A percentile compares a stretch with the other conserved stretches of the same genome.
These are phyloP conservation scores for Septoria linicola DNA, from an alignment of 2,329 filamentous ascomycete genomes.

Conservation along the genomic window DNA sequence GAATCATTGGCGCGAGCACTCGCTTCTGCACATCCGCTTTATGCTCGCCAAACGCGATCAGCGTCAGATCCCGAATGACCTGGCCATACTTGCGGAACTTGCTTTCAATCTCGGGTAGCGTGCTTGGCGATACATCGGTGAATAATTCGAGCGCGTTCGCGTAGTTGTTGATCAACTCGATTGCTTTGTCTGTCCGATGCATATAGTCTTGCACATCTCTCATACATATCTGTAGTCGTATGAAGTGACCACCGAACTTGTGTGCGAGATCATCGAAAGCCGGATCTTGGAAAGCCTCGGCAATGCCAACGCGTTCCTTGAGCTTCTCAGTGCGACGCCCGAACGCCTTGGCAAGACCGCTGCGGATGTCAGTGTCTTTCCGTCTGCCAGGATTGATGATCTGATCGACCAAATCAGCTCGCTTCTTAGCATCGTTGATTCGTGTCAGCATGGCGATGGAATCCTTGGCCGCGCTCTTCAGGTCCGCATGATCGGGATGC, in stretches of 20 bases:
- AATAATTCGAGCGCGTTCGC: slow-evolving; percentile 79
- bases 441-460: slow-evolving; percentile 59
- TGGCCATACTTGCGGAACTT: slow-evolving; percentile 92
- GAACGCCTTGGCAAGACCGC: slow-evolving; percentile 84
- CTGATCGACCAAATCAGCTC: slow-evolving; percentile 86
- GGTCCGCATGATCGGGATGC: slow-evolving; percentile 73
- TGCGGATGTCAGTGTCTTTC: slow-evolving; percentile 83
- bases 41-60: slow-evolving; percentile 79
- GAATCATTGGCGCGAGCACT: slow-evolving; percentile 81
- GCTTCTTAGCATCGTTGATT: slow-evolving; percentile 95
- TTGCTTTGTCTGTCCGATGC: slow-evolving; percentile 73
- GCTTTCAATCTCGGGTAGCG: slow-evolving; percentile 81
- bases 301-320: slow-evolving; percentile 66
- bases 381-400: slow-evolving; percentile 68
- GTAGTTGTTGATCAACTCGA: slow-evolving; percentile 77
- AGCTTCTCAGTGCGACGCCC: slow-evolving; percentile 85
- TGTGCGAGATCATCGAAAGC: slow-evolving; percentile 79
- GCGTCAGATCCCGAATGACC: slow-evolving; percentile 81
- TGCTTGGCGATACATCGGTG: slow-evolving; percentile 67
- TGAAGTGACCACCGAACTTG: slow-evolving; percentile 87
- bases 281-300: slow-evolving; percentile 71
- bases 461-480: slow-evolving; percentile 73
- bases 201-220: slow-evolving; percentile 93
- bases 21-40: slow-evolving; percentile 69
- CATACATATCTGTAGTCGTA: slow-evolving; percentile 86